phyloP scores from a whole-genome alignment of 768 basidiomycete genomes.

The Mycena rosella region DNA sequence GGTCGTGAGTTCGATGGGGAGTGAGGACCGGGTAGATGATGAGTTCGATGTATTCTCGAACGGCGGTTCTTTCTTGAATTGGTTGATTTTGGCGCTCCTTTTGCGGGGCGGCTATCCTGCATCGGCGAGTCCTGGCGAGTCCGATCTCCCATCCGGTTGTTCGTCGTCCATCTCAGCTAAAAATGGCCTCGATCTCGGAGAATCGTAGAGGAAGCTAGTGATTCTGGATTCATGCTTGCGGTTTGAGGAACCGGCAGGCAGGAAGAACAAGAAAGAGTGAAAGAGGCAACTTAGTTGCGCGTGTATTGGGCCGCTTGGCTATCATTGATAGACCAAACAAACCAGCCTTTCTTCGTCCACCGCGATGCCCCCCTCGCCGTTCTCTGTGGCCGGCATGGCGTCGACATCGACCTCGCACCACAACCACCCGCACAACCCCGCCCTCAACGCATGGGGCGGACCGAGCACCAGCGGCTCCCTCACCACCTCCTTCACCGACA shows the following conservation, averaged over 20 bases:
- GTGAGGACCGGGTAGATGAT: neutral
- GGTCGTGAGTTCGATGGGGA: neutral
- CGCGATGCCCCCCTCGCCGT: slow-evolving; percentile 49
- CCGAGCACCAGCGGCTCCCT: slow-evolving; percentile 59
- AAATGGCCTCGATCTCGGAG: neutral
- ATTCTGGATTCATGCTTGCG: slow-evolving; percentile 17
- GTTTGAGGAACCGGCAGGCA: no score
- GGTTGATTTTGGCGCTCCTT: neutral
- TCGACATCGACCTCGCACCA: slow-evolving; percentile 60
- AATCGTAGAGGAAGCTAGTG: neutral
- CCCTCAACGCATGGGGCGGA: slow-evolving; percentile 64
- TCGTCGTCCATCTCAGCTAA: neutral
- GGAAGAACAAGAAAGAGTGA: no score
- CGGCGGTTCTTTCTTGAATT: neutral
- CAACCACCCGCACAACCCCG: slow-evolving; percentile 60
- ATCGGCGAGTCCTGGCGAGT: neutral
- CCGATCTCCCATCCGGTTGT: neutral
- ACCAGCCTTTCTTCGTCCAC: neutral
- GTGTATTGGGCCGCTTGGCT: no score
- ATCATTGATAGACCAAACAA: no score
- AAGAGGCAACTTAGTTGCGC: no score
- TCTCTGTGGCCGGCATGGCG: slow-evolving; percentile 74
- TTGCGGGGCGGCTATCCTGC: no score
- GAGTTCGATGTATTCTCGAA: neutral
- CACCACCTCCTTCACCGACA: slow-evolving; percentile 70